These are phyloP conservation scores for Beta vulgaris DNA, from an alignment of 148 eudicot genomes.

Conservation along the genomic window DNA sequence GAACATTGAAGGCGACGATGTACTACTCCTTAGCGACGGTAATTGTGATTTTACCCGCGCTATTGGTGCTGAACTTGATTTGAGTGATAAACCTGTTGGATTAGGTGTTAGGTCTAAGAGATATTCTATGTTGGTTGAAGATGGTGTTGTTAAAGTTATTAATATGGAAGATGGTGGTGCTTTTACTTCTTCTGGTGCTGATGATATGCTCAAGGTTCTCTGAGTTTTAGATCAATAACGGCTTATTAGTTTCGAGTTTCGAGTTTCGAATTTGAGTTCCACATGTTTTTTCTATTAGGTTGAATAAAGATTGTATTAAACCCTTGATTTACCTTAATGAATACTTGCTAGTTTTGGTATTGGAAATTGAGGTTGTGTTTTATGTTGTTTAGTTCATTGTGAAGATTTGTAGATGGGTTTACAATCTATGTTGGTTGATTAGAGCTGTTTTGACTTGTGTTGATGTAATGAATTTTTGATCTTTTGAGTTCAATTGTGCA, in stretches of 20 bases:
- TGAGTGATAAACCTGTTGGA: constrained; percentile 81
- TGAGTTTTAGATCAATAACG: constrained; percentile 14
- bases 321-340: not conserved
- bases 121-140: constrained; percentile 75
- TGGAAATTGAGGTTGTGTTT: not conserved
- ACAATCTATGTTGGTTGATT: no score
- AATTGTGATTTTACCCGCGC: constrained; percentile 76
- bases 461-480: not conserved
- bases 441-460: not conserved
- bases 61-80: constrained; percentile 75
- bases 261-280: not conserved
- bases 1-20: constrained; percentile 44
- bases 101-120: constrained; percentile 72
- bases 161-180: constrained; percentile 94
- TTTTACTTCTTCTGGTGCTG: constrained; percentile 79
- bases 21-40: constrained; percentile 71
- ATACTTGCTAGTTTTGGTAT: not conserved
- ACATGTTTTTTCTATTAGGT: not conserved
- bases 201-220: constrained; percentile 65
- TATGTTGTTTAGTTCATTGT: not conserved
- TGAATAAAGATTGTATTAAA: not conserved
- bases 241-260: not conserved
- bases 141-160: constrained; percentile 86
- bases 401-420: no score
- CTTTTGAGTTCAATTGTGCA: no score